Base-by-base conservation (phyloP, 1,284 basidiomycete genomes). In the Austroboletus niveus region DNA sequence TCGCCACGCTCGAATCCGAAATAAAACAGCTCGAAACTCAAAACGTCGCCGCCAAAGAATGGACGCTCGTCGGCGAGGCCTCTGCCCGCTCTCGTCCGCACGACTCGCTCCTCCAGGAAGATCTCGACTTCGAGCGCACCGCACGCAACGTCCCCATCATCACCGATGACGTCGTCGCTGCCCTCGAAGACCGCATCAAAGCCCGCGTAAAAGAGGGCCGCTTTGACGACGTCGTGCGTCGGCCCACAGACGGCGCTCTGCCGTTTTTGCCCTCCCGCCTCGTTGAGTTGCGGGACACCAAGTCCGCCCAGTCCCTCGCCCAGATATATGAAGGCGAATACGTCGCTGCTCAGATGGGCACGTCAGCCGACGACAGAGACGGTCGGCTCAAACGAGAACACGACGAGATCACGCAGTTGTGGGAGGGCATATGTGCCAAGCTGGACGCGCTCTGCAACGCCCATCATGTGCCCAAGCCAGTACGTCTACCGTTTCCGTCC, bases 301-400 rank as follows among this genome's bases (percentile, higher is more conserved):
- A 94, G 68, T 93, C 89, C 7, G 77, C 82, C 14, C 89, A 94
- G 69, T 94, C 91, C 0, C 81, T 99, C 34, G 94, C 94, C 8
- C 92, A 99, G 72, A 92, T 98, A 53, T 99, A 99, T 72, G 97
- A 98, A 69, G 88, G 92, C 57, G 94, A 97, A 58, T 99, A 90
- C 70, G 77, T 86, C 45, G 82, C 84, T 2, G 79, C 81, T 20
- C 79, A 80, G 59, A 72, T 72, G n/a, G 83, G 78, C 17, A 69
- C 75, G 1, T 67, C 73, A 10, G 73, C 74, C 4, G 89, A 94
- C 58, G 90, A 94, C 60, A 79, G 92, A 1, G 95, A 99, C 61
- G 92, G 87, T 24, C 95, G 93, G 70, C 76, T 99, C 29, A 77
- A 80, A 62, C 89, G 92, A 66, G 92, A 97, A 69, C 96, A 98